Base-by-base conservation (phyloP, 148 eudicot species). In the Rhododendron mucronatum region DNA sequence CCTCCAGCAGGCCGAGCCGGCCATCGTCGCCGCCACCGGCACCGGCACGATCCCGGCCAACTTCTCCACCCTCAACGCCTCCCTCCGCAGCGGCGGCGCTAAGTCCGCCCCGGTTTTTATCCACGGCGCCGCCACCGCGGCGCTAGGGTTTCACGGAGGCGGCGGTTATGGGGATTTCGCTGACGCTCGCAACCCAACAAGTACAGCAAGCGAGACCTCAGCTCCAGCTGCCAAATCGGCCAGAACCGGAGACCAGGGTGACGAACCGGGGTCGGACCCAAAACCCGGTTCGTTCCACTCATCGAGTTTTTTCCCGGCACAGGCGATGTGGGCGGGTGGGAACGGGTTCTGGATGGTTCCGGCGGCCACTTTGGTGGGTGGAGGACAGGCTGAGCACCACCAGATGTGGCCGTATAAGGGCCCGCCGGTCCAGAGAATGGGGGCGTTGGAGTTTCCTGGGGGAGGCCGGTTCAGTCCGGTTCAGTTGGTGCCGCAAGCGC, bases 341-440 rank as follows among this genome's bases (percentile, higher is more conserved):
- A 89, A 87, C 74, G 87, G 86, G n/a, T 89, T 87, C 61, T 89
- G 91, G 91, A 89, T 89, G 91, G 88, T 89, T 6, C 91, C 91
- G 0, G 80, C 87, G 4, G 18, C 89, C 50, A 14, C 85, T 1
- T 7, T 55, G 50, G 55, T 80, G 23, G 88, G 82, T 2, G 9
- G 37, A 3, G 84, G 80, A 12, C 90, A 73, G 86, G 78, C 33
- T 75, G 91, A 89, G 41, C 39, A 71, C 76, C 88, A 65, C 11
- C 86, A 78, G 30, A 18, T 67, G 82, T 89, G 91, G 91, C 88
- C 82, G 86, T 89, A 89, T 84, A 89, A 83, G 86, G 82, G 85
- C 16, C 26, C 89, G 1, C 3, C 86, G 0, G n/a, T 79, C 28
- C 91, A 85, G 82, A 89, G 89, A 83, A 67, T 87, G 5, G 88